Evolutionary conservation across 106 monocot genomes (phyloP).

Genomic region (Gastrodia elata): DNA sequence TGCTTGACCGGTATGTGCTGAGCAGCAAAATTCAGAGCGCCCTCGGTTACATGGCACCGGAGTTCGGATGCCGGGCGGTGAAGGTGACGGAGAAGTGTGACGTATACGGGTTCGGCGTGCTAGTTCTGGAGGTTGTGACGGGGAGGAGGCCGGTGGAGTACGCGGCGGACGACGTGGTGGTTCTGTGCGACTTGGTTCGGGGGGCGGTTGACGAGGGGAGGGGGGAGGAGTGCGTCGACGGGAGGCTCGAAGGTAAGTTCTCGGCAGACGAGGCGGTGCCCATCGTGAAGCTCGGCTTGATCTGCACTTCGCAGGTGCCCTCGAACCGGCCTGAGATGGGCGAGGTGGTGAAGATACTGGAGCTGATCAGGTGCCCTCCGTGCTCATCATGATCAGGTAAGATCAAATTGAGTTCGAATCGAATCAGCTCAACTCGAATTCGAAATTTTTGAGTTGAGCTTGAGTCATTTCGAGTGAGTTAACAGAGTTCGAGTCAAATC

Average conservation of each 20-base stretch:
- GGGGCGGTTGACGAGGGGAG: conserved; percentile 57
- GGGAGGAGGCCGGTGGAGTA: conserved; percentile 85
- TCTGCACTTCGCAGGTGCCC: conserved; percentile 94
- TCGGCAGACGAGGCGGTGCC: conserved; percentile 65
- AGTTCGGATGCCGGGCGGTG: conserved; percentile 67
- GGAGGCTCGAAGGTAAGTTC: conserved; percentile 48
- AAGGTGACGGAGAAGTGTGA: conserved; percentile 91
- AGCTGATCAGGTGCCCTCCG: conserved; percentile 72
- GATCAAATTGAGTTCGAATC: no score
- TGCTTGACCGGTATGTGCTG: conserved; percentile 76
- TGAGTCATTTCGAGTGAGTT: no score
- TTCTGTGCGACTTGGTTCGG: conserved; percentile 70
- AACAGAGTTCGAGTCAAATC: no score
- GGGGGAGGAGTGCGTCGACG: conserved; percentile 70
- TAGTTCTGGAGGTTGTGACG: conserved; percentile 60
- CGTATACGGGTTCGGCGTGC: conserved; percentile 75
- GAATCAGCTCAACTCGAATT: no score
- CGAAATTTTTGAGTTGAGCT: no score
- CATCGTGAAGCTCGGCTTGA: conserved; percentile 74
- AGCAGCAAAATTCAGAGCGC: conserved; percentile 92
- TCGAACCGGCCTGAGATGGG: conserved; percentile 76
- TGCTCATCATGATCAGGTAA: no score
- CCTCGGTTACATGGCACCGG: conserved; percentile 95
- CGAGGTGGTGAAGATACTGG: conserved; percentile 88
- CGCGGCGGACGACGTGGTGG: conserved; percentile 87